Conservation (phyloP, 345 rosid genomes). For the Turnera subulata region DNA sequence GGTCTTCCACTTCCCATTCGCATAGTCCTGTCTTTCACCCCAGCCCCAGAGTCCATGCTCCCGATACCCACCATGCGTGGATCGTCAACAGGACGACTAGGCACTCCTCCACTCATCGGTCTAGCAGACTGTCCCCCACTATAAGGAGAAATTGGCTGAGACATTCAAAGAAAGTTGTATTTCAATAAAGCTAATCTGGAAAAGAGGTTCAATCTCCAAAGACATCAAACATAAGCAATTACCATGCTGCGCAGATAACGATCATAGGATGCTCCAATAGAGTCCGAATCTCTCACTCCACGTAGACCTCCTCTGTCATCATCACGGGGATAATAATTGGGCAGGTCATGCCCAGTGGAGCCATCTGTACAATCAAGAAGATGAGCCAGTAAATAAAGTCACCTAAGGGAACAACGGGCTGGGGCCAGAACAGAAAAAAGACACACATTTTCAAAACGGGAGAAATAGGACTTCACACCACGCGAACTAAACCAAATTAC, state of each 20-base stretch:
- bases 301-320: conserved; percentile 45
- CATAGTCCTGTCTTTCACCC: conserved; percentile 36
- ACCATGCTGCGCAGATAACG: conserved; percentile 52
- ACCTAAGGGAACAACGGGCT: neutral
- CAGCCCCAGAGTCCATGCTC: conserved; percentile 34
- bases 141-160: conserved; percentile 48
- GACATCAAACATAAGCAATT: conserved; percentile 8
- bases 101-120: conserved; percentile 34
- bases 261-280: conserved; percentile 59
- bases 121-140: conserved; percentile 47
- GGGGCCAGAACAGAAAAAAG: neutral
- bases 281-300: conserved; percentile 45
- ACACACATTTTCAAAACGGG: neutral
- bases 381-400: conserved; percentile 15
- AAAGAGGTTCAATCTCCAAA: neutral
- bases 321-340: conserved; percentile 40
- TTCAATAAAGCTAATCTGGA: neutral
- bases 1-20: conserved; percentile 44
- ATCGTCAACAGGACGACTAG: conserved; percentile 40
- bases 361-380: conserved; percentile 33
- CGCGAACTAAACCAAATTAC: neutral
- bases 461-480: neutral
- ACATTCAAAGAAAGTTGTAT: conserved; percentile 11
- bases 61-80: conserved; percentile 31
- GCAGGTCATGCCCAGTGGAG: conserved; percentile 39